These are phyloP conservation scores for Aspergillus vadensis DNA, from an alignment of 2,329 filamentous ascomycete genomes.

Conservation along the genomic window DNA sequence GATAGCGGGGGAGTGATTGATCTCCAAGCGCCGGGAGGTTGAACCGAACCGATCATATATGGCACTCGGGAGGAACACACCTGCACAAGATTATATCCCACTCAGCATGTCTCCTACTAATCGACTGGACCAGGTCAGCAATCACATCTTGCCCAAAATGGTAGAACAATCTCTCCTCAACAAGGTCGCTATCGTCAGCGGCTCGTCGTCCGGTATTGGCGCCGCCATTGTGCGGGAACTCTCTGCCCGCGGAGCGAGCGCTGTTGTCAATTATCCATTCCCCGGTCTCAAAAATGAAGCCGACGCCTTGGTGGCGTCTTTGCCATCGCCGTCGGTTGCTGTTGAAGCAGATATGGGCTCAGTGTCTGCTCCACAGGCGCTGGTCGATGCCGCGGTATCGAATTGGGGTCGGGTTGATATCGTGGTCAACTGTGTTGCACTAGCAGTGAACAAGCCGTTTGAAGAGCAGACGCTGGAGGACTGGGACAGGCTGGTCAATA, in stretches of 20 bases:
- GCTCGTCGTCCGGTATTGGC: constrained; percentile 28
- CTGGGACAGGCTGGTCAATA: constrained; percentile 26
- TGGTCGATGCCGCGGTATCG: constrained; percentile 41
- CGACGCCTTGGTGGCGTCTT: constrained; percentile 28
- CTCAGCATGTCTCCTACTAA: background rate
- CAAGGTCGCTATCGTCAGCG: constrained; percentile 30
- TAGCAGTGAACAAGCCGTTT: constrained; percentile 42
- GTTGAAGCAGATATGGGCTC: constrained; percentile 49
- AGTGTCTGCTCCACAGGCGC: constrained; percentile 36
- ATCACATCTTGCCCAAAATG: background rate
- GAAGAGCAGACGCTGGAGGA: constrained; percentile 36
- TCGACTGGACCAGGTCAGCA: background rate
- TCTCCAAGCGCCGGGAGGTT: background rate
- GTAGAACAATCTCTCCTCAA: constrained; percentile 6
- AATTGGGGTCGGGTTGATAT: constrained; percentile 46
- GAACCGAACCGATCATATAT: background rate
- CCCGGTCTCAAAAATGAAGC: constrained; percentile 26
- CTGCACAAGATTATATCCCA: background rate
- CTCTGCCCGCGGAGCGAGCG: constrained; percentile 48
- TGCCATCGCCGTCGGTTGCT: constrained; percentile 38
- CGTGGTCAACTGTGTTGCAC: constrained; percentile 25
- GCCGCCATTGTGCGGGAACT: constrained; percentile 39
- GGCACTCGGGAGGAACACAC: background rate
- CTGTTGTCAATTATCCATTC: constrained; percentile 55
- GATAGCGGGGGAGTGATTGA: too few relatives aligned